Percentiles rank a stretch among this genome's conserved stretches.
phyloP scores from a whole-genome alignment of 2,329 filamentous ascomycete genomes.

The Fusarium begoniae region DNA sequence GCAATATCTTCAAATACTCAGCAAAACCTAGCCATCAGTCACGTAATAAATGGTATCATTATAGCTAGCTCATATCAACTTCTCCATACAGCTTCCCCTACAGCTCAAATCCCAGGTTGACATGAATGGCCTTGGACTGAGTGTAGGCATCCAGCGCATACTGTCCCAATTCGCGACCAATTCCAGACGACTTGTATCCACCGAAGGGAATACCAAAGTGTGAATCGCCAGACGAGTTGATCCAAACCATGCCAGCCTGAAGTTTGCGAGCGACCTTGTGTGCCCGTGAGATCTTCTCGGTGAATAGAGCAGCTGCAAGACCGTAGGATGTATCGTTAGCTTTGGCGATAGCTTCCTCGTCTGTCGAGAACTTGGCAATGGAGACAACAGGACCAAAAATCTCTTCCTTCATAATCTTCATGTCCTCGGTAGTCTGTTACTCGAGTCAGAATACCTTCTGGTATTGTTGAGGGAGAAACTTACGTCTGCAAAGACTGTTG shows the following conservation, averaged over 20 bases:
- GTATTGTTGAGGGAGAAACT: constrained; percentile 9
- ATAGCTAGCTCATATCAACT: not conserved
- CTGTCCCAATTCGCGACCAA: constrained; percentile 39
- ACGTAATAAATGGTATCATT: constrained; percentile 18
- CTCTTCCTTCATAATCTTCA: constrained; percentile 44
- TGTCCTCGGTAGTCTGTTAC: constrained; percentile 36
- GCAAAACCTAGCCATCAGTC: not conserved
- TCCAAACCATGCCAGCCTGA: constrained; percentile 60
- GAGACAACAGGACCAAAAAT: constrained; percentile 45
- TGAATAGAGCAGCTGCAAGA: constrained; percentile 64
- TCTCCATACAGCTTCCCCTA: not conserved
- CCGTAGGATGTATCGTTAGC: constrained; percentile 60
- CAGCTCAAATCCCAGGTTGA: constrained; percentile 34
- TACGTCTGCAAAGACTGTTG: constrained; percentile 43
- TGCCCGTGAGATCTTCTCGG: constrained; percentile 57
- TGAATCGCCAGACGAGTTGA: constrained; percentile 45
- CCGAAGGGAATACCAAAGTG: constrained; percentile 45
- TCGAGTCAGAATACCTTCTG: constrained; percentile 25
- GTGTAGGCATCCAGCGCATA: constrained; percentile 43
- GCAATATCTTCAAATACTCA: not conserved
- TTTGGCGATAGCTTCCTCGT: constrained; percentile 38
- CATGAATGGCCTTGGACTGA: constrained; percentile 40
- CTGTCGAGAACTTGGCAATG: constrained; percentile 40
- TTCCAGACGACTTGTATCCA: constrained; percentile 40
- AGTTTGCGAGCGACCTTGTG: constrained; percentile 57